These are phyloP conservation scores for Phellopilus nigrolimitatus DNA, from an alignment of 1,284 basidiomycete species.

Conservation along the genomic window DNA sequence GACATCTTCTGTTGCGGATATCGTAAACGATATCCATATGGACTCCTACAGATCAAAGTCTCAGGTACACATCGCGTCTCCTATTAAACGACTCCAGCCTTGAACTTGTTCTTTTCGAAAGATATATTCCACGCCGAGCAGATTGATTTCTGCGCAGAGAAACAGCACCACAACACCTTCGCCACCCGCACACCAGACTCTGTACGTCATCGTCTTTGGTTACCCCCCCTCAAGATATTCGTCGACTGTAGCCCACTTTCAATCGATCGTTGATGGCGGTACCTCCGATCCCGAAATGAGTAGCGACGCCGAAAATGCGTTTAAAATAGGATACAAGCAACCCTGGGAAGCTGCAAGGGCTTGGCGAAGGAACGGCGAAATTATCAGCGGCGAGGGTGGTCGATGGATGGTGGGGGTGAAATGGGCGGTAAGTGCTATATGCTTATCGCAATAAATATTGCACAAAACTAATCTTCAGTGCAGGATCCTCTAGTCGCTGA, in stretches of 20 bases:
- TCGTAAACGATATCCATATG: slow-evolving; percentile 51
- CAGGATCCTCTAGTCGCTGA: slow-evolving; percentile 14
- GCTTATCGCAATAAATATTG: neutral
- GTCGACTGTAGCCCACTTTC: slow-evolving; percentile 65
- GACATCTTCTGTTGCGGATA: slow-evolving; percentile 62
- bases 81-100: neutral
- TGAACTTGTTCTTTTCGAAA: slow-evolving; percentile 16
- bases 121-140: slow-evolving; percentile 25
- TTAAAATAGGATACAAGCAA: slow-evolving; percentile 65
- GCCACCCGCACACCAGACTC: slow-evolving; percentile 30
- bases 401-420: slow-evolving; percentile 79
- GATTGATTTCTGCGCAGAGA: slow-evolving; percentile 32
- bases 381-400: slow-evolving; percentile 46
- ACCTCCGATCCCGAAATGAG: slow-evolving; percentile 62
- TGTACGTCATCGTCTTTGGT: slow-evolving; percentile 69
- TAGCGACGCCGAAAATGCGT: slow-evolving; percentile 62
- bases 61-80: slow-evolving; percentile 35
- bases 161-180: slow-evolving; percentile 28
- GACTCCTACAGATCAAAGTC: slow-evolving; percentile 40
- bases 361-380: slow-evolving; percentile 72
- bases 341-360: slow-evolving; percentile 68
- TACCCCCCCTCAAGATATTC: slow-evolving; percentile 71
- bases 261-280: slow-evolving; percentile 47
- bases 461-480: too few relatives aligned
- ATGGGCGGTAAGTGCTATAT: slow-evolving; percentile 55